Evolutionary conservation across 2,329 filamentous ascomycete species (phyloP), one percentile per base, ranked within the genome.

Genomic region (Trichoderma citrinoviride): DNA sequence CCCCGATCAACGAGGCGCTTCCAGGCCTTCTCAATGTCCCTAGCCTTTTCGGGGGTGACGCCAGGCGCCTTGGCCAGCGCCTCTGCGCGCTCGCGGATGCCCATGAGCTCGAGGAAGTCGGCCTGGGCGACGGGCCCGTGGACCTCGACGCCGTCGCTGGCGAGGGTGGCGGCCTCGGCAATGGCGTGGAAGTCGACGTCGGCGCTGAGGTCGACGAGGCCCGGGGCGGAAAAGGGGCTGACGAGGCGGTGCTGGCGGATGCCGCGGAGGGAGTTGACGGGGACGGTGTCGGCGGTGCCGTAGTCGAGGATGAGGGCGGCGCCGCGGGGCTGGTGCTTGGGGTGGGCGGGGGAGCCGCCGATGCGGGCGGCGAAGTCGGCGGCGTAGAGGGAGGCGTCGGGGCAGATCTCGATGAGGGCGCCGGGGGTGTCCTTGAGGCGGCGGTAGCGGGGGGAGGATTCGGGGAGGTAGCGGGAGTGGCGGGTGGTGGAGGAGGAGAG

Each of bases 241-340:
- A 96, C 90, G 25, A 84, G 83, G 25, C 82, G 80, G 78, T 99
- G 95, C 15, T 83, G 81, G 41, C 88, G 86, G 76, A 99, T 98
- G 23, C 95, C 95, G 37, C 95, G 90, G 23, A 99, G 84, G 0
- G 93, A 96, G 81, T 97, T 96, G 66, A 90, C 82, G 3, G 95
- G 95, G 55, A 99, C 88, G 0, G 81, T 90, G 71, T 87, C 82
- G 3, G 87, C 77, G 5, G 94, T 90, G 19, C 95, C 95, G 78
- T 99, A 99, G 79, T 99, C 95, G 52, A 99, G 87, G 70, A 99
- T 92, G n/a, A 99, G 82, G 0, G 94, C 95, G 8, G 93, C 95
- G 56, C 95, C 95, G 0, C 88, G 89, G 1, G 93, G 87, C 0
- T 74, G 75, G 0, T 81, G 70, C 73, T 92, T 93, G 0, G 82